Evolutionary conservation across 805 yeast species (phyloP).

Genomic region (Yarrowia divulgata): DNA sequence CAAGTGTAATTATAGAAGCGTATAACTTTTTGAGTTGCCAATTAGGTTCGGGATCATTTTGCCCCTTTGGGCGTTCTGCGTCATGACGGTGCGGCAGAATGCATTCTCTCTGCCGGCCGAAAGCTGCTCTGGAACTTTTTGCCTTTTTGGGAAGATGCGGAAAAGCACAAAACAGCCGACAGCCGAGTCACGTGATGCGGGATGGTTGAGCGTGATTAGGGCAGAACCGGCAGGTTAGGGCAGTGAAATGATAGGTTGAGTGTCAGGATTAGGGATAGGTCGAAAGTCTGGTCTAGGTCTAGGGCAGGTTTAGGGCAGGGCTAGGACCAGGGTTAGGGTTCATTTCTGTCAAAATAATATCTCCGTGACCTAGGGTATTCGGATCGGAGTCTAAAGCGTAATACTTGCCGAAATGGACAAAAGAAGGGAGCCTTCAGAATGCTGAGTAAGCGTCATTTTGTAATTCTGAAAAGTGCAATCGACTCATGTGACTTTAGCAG

Average conservation of each 20-base stretch:
- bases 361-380: slow-evolving; percentile 14
- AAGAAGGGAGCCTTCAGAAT: neutral
- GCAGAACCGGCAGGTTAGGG: neutral
- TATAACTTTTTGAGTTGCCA: neutral
- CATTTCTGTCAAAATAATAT: neutral
- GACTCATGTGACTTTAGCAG: too few relatives aligned
- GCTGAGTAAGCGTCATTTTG: neutral
- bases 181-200: slow-evolving; percentile 1
- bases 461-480: neutral
- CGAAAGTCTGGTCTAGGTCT: neutral
- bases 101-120: neutral
- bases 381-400: slow-evolving; percentile 28
- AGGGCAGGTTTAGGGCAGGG: neutral
- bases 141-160: slow-evolving; percentile 3
- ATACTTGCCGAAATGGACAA: neutral
- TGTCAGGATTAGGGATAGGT: neutral
- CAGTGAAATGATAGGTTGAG: too few relatives aligned
- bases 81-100: slow-evolving; percentile 2
- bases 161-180: neutral
- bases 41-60: slow-evolving; percentile 7
- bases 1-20: slow-evolving; percentile 3
- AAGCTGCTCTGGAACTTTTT: slow-evolving; percentile 30
- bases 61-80: neutral
- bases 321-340: neutral
- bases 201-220: too few relatives aligned